Base-by-base conservation (phyloP, 2,329 filamentous ascomycete genomes). In the Pezicula rhizophila region DNA sequence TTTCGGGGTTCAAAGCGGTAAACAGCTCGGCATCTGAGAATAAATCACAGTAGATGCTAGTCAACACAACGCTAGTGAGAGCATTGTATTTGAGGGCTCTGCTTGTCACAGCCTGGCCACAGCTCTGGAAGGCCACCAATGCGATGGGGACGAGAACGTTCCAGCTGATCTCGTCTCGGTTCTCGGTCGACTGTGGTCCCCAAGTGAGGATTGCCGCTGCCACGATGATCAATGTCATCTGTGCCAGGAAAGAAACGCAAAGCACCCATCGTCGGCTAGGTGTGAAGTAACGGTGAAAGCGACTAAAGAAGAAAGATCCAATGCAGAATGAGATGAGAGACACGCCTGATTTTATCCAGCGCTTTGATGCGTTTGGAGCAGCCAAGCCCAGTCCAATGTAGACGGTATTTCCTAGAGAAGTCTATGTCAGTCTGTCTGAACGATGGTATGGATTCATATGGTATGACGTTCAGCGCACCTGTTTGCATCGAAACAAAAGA, bases 21-120 rank as follows among this genome's bases (percentile, higher is more conserved):
- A 77, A 66, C 20, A 80, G 53, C 17, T 71, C 67, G 6, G 71
- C 66, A 54, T 89, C 84, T 1, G 82, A 85, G 60, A 89, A 89
- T n/a, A 91, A 61, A 62, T 91, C 87, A 62, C 85, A 89, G 70
- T 90, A 91, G 54, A 87, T 81, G 61, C 84, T 89, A 1, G 87
- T 91, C 48, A 92, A 66, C 4, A 90, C 87, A 8, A 90, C 85
- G 54, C 83, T 88, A 0, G 85, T 89, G 26, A 90, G 67, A 1
- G 79, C 78, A 49, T 80, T 81, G 62, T 80, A 84, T 61, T 82
- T 76, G 52, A 91, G 67, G 0, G 83, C 84, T 4, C 86, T 70
- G 60, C 84, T 88, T 0, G 79, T 78, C 12, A 89, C 82, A 0
- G 85, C 85, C 64, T 91, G 87, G 0, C 85, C 87, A 51, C 82